Conservation (phyloP, 2,329 filamentous ascomycete genomes). For the Diaporthe sp. region DNA sequence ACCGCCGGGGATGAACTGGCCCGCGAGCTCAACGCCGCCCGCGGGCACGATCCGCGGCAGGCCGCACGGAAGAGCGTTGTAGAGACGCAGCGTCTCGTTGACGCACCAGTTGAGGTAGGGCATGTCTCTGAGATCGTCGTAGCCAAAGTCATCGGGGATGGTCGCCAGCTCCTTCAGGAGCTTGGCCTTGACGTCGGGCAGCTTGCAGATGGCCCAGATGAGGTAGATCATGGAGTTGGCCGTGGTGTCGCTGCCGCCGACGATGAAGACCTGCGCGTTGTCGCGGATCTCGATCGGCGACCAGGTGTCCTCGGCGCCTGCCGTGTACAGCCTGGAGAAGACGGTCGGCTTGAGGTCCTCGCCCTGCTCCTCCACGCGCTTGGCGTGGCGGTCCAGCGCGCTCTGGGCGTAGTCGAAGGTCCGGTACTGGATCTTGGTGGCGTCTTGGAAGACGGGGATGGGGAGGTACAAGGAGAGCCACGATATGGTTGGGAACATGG, state of each 20-base stretch:
- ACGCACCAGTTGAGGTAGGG: constrained; percentile 57
- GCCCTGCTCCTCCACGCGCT: constrained; percentile 37
- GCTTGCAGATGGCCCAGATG: constrained; percentile 53
- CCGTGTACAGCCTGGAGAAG: constrained; percentile 53
- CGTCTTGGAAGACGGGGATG: constrained; percentile 41
- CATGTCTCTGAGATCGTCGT: constrained; percentile 52
- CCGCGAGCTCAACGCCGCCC: constrained; percentile 53
- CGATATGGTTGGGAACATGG: constrained; percentile 47
- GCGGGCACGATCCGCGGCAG: constrained; percentile 56
- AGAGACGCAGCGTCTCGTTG: constrained; percentile 59
- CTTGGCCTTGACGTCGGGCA: constrained; percentile 45
- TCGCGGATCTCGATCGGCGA: constrained; percentile 49
- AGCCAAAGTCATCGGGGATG: constrained; percentile 48
- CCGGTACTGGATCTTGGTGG: constrained; percentile 35
- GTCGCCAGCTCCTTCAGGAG: constrained; percentile 52
- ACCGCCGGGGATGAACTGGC: constrained; percentile 55
- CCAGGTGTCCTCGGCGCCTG: constrained; percentile 46
- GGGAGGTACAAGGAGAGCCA: constrained; percentile 43
- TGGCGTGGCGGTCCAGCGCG: constrained; percentile 42
- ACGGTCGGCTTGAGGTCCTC: constrained; percentile 46
- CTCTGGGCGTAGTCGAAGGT: constrained; percentile 37
- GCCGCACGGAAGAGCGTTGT: constrained; percentile 53
- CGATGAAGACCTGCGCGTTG: constrained; percentile 59
- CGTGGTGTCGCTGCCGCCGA: constrained; percentile 66
- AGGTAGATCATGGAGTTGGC: constrained; percentile 63